Evolutionary conservation across 192 early-diverging fungal species (phyloP), one percentile per base, ranked within the genome.

Genomic region (Pilaira anomala): DNA sequence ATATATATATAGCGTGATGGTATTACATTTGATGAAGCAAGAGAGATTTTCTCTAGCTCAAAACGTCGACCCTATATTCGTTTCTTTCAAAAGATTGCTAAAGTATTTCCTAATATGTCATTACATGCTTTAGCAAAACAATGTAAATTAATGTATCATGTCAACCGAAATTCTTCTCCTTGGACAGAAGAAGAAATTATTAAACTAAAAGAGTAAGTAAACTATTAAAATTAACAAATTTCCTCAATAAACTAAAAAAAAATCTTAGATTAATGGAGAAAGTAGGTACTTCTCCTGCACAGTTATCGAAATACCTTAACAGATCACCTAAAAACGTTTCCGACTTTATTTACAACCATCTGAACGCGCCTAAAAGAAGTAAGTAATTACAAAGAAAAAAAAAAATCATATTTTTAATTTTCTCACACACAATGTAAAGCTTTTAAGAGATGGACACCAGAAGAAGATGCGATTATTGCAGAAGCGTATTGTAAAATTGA

Each of bases 121-220:
- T 56, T 58, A 12, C 33, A 22, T 22, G 29, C 29, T 14, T 6
- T 58, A 3, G 22, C 7, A 3, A 24, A 14, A 3, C 14, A 42
- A 1, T 58, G 56, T 58, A 11, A 42, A 25, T 12, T 36, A 16
- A 14, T 18, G 16, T 58, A 58, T 40, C 16, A 11, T 25, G 12
- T 13, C 13, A 19, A 24, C 7, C 40, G 19, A 12, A 6, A 1
- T 1, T 41, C 13, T 19, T 7, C 9, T 22, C 12, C 19, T 25
- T 12, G 33, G 9, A 57, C 36, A 41, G 3, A 6, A 14, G 55
- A 25, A 16, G 55, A 56, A 22, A 40, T 57, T 0, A 13, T 19
- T 21, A 12, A 57, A 14, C 16, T 57, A 18, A 57, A 57, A 41
- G 19, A 42, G 39, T 58, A 58, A 25, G 13, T 46, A 19, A n/a